A percentile compares a stretch with the other conserved stretches of the same genome.
Conservation (phyloP, 1,139 yeast species). For the Sugiyamaella sp. region DNA sequence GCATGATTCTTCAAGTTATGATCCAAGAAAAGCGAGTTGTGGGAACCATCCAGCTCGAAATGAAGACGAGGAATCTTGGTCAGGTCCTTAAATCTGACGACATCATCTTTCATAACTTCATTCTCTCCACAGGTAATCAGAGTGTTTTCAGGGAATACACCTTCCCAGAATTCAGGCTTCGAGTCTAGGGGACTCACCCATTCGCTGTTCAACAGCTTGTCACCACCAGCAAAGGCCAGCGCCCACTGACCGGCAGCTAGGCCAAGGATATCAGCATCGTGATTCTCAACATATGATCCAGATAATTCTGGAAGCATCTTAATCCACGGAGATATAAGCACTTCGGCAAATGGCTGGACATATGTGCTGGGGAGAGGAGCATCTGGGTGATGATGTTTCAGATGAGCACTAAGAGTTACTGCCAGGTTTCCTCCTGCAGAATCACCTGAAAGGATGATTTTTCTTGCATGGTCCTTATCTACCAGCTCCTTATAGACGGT, state of each 20-base stretch:
- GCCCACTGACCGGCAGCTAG: slow-evolving; percentile 18
- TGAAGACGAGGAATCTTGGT: slow-evolving; percentile 10
- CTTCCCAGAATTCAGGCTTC: slow-evolving; percentile 18
- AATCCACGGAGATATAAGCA: slow-evolving; percentile 22
- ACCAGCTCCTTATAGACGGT: slow-evolving; percentile 42
- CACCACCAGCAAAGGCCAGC: slow-evolving; percentile 9
- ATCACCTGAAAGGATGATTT: slow-evolving; percentile 49
- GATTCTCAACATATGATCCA: slow-evolving; percentile 20
- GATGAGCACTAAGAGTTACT: slow-evolving; percentile 42
- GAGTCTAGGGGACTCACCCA: slow-evolving; percentile 22
- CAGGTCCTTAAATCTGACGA: slow-evolving; percentile 11
- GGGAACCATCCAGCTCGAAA: slow-evolving; percentile 19
- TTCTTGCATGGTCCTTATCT: slow-evolving; percentile 39
- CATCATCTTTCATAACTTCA: slow-evolving; percentile 22
- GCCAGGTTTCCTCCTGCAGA: slow-evolving; percentile 52
- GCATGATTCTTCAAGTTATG: slow-evolving; percentile 14
- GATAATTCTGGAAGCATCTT: slow-evolving; percentile 16
- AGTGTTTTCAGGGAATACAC: slow-evolving; percentile 20
- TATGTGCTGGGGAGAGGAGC: slow-evolving; percentile 13
- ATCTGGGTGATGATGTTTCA: slow-evolving; percentile 24
- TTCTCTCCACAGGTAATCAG: slow-evolving; percentile 18
- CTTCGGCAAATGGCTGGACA: slow-evolving; percentile 20
- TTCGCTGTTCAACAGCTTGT: neutral
- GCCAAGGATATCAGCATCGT: slow-evolving; percentile 19
- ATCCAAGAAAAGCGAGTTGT: slow-evolving; percentile 20